Base-by-base conservation (phyloP, 108 stramenopile genomes). In the Fragilariopsis cylindrus region DNA sequence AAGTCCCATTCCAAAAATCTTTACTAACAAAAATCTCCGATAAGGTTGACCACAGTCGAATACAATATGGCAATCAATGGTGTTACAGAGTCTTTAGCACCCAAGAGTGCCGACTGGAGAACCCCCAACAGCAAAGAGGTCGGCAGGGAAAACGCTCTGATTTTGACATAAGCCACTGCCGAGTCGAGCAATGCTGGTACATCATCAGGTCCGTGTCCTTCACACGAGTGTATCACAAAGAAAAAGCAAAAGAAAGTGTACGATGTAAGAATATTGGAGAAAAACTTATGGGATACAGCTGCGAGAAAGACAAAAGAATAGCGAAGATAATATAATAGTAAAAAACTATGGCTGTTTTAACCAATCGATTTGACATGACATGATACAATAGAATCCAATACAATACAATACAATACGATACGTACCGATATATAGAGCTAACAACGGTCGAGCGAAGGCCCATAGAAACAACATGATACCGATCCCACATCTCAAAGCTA, bases 41-140 rank as follows among this genome's bases (percentile, higher is more conserved):
- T 41, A 1, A 92, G 55, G 72, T 95, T 95, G 30, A 91, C 78
- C 16, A 90, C 55, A 1, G 91, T 91, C 45, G 87, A 84, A 66
- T 87, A 87, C 40, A 91, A 53, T 54, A 92, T 88, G 6, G 91
- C 85, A 21, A 95, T 78, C 47, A 95, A 70, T 3, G 93, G 93
- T 43, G 93, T 92, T 8, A 95, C 91, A 43, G 86, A 87, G 63
- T 95, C 93, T 67, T 95, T 89, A 1, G 91, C 93, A 16, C 93
- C 93, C 44, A 95, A 71, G 12, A 91, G 82, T 9, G 88, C 87
- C 8, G 93, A 88, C 64, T 95, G 93, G 40, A 95, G 53, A 47
- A 91, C 91, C 7, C 90, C 90, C n/a, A 87, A 77, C 13, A 95
- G 75, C 56, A 95, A 80, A 5, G 86, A 79, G 6, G 93, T 91